Base-by-base conservation (phyloP, 2,329 filamentous ascomycete species). In the Mariannaea sp. region DNA sequence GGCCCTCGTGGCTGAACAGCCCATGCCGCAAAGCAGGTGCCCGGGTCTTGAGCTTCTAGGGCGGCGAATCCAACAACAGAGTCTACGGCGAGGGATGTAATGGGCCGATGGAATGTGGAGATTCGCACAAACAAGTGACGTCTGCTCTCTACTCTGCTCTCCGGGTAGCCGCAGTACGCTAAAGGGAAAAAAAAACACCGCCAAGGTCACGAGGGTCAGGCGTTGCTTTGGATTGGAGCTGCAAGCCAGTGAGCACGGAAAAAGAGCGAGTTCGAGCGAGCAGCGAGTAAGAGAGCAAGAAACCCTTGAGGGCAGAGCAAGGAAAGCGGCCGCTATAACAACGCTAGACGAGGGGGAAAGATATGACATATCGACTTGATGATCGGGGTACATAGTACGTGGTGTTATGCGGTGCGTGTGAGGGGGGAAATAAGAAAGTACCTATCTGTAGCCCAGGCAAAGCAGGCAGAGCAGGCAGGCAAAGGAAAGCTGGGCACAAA, bases 141-240 rank as follows among this genome's bases (percentile, higher is more conserved):
- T 62, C 57, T 61, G 47, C 22, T 20, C 17, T 38, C 41, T 33
- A 48, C 59, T 62, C 57, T 61, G 47, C 22, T 20, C 17, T 38
- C 41, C 32, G 52, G 41, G 49, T 35, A 51, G 55, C 60, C 57
- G 59, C 57, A 58, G 43, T 47, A 44, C 51, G 40, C 20, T 57
- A 39, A 35, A 32, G 43, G 51, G 44, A n/a, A 53, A 44, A 47
- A 27, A 49, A 39, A 52, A 56, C 50, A 44, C 46, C 50, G 49
- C 32, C 47, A 6, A 58, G 56, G 58, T 65, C 62, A 65, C 58
- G 62, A 56, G 62, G 26, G 38, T 54, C 48, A 49, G 43, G 33
- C 38, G 43, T 24, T 32, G 22, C 50, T 45, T 52, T 53, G 49
- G 33, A 50, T 50, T 48, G 49, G 49, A 54, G 46, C 38, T 42